Conservation (phyloP, 2,329 filamentous ascomycete genomes). For the Diaporthe ampelina region DNA sequence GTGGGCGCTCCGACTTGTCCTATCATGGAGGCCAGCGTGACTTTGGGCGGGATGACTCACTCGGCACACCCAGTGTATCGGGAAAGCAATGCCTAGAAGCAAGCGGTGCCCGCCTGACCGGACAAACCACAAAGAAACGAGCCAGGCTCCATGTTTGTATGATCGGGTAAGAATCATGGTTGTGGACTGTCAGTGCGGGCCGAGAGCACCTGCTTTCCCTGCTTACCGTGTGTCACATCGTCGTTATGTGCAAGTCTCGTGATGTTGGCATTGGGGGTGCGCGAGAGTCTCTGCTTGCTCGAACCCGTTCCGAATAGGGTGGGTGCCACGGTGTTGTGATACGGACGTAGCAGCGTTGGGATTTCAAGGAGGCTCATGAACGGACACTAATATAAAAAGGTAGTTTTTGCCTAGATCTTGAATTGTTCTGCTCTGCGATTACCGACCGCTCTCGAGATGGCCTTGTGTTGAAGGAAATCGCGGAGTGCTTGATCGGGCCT, state of each 20-base stretch:
- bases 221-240: background rate
- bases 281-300: background rate
- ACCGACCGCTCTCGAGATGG: conserved; percentile 28
- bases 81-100: background rate
- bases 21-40: conserved; percentile 15
- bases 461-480: conserved; percentile 16
- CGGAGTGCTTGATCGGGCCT: conserved; percentile 16
- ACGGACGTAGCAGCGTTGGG: background rate
- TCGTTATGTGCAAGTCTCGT: background rate
- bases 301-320: background rate
- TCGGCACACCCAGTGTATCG: conserved; percentile 5
- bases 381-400: conserved; percentile 13
- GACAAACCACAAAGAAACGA: background rate
- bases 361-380: background rate
- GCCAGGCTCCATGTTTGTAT: background rate
- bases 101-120: background rate
- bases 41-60: conserved; percentile 27
- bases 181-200: background rate
- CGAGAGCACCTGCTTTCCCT: background rate
- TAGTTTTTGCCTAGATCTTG: conserved; percentile 35
- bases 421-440: conserved; percentile 34
- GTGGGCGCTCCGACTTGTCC: background rate
- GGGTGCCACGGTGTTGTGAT: background rate
- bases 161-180: background rate
- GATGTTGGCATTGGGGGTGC: conserved; percentile 1